phyloP scores from a whole-genome alignment of 257 asterid species.

The Primulina eburnea region DNA sequence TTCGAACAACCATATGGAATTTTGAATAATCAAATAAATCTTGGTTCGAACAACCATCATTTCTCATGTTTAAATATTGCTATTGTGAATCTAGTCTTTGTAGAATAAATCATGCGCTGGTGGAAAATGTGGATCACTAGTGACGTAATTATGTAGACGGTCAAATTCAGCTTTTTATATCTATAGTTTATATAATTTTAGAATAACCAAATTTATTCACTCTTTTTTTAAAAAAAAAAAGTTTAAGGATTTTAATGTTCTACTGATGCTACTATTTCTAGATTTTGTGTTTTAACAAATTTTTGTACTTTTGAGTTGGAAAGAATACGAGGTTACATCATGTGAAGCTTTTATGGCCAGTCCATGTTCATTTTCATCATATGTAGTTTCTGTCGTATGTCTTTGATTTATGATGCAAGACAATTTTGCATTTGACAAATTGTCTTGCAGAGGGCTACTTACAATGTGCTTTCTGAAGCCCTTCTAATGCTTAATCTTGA shows the following conservation, averaged over 20 bases:
- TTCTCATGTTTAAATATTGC: not conserved
- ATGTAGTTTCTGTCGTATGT: conserved; percentile 4
- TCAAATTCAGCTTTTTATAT: too few relatives aligned
- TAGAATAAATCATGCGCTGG: too few relatives aligned
- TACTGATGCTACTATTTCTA: not conserved
- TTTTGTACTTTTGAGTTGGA: not conserved
- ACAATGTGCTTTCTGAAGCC: conserved; percentile 16
- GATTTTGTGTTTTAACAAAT: too few relatives aligned
- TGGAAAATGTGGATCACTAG: too few relatives aligned
- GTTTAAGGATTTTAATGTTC: not conserved
- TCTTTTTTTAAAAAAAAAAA: too few relatives aligned
- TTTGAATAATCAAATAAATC: too few relatives aligned
- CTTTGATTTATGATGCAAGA: conserved; percentile 19
- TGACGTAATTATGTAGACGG: too few relatives aligned
- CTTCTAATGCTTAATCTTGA: too few relatives aligned
- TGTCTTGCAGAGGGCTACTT: conserved; percentile 29
- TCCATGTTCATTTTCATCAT: conserved; percentile 8
- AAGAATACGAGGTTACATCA: not conserved
- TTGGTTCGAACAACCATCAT: too few relatives aligned
- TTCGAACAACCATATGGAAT: not conserved
- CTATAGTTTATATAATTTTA: too few relatives aligned
- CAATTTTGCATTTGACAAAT: conserved; percentile 23
- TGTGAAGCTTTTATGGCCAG: not conserved
- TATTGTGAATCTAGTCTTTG: too few relatives aligned
- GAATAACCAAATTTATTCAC: too few relatives aligned